These are phyloP conservation scores for Serpula lacrymans DNA, from an alignment of 768 basidiomycete genomes.

Conservation along the genomic window DNA sequence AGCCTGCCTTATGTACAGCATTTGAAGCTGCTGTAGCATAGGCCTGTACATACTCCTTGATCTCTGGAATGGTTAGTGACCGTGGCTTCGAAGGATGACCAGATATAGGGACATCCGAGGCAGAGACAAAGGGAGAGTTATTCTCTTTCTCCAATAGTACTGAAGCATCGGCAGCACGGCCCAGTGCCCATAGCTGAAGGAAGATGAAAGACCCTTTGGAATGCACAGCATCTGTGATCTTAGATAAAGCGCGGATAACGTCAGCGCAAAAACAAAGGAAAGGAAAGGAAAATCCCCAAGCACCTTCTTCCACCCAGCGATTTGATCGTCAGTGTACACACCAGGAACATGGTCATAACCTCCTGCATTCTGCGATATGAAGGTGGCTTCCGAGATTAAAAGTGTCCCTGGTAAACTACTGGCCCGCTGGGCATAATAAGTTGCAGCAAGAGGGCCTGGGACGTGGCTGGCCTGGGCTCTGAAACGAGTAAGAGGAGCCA, in stretches of 20 bases:
- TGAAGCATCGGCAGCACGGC: slow-evolving; percentile 34
- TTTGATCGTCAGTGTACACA: slow-evolving; percentile 61
- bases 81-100: slow-evolving; percentile 14
- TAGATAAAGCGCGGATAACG: background rate
- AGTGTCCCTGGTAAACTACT: slow-evolving; percentile 49
- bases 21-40: slow-evolving; percentile 31
- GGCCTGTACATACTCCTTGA: slow-evolving; percentile 24
- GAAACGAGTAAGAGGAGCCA: slow-evolving; percentile 51
- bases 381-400: slow-evolving; percentile 55
- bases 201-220: slow-evolving; percentile 45
- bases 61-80: slow-evolving; percentile 24
- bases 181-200: slow-evolving; percentile 54
- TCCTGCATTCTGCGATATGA: slow-evolving; percentile 47
- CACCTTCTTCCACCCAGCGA: slow-evolving; percentile 46
- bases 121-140: slow-evolving; percentile 29
- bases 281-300: no score
- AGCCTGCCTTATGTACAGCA: slow-evolving; percentile 36
- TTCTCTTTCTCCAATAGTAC: slow-evolving; percentile 35
- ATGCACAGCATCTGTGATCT: slow-evolving; percentile 60
- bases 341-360: slow-evolving; percentile 55
- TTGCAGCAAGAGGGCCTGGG: slow-evolving; percentile 32
- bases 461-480: slow-evolving; percentile 36
- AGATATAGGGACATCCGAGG: slow-evolving; percentile 26
- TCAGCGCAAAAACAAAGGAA: background rate
- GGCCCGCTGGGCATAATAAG: slow-evolving; percentile 50